phyloP scores from a whole-genome alignment of 1,284 basidiomycete species.

The Boletus semigastroideus region DNA sequence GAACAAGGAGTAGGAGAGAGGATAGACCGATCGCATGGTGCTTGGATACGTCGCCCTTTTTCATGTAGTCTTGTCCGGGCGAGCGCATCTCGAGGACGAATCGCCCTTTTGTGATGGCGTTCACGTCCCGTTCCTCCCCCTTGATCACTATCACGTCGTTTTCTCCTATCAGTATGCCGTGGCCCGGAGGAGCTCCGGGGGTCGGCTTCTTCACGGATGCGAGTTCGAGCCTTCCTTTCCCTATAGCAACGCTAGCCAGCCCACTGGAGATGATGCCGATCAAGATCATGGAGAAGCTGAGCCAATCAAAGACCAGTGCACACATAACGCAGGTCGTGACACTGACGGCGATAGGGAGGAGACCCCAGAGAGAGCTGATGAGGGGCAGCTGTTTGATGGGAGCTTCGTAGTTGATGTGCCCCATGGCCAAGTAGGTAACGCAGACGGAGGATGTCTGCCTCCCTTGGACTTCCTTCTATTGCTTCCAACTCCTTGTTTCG shows the following conservation, averaged over 20 bases:
- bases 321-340: no score
- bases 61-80: background rate
- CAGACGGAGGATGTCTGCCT: constrained; percentile 7
- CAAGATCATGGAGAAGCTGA: no score
- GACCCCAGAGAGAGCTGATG: no score
- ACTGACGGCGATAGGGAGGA: no score
- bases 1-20: constrained; percentile 1
- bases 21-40: constrained; percentile 21
- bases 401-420: no score
- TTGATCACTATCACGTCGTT: constrained; percentile 24
- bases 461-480: constrained; percentile 8
- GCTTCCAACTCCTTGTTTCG: background rate
- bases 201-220: background rate
- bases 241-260: no score
- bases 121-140: constrained; percentile 28
- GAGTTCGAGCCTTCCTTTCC: no score
- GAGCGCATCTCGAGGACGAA: constrained; percentile 15
- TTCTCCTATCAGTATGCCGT: constrained; percentile 16
- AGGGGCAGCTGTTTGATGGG: no score
- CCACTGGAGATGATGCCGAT: no score
- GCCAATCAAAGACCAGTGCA: no score
- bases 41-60: background rate
- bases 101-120: constrained; percentile 26
- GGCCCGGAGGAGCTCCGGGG: background rate
- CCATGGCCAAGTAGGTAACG: background rate